Evolutionary conservation across 768 basidiomycete genomes (phyloP).

Genomic region (Rhodotorula paludigena): DNA sequence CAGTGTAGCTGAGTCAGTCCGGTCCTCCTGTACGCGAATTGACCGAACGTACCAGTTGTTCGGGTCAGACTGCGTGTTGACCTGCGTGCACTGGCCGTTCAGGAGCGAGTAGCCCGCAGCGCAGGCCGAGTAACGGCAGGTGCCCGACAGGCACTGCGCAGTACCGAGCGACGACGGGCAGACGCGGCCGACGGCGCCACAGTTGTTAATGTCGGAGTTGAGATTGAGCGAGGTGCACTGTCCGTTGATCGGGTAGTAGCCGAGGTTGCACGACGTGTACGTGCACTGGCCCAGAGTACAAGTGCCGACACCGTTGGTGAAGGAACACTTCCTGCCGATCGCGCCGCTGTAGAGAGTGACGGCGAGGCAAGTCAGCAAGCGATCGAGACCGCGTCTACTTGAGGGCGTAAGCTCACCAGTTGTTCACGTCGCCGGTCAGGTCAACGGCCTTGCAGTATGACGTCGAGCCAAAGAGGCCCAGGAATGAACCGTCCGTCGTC

Average conservation of each 20-base stretch:
- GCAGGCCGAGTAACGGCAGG: conserved; percentile 22
- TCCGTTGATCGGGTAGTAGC: conserved; percentile 33
- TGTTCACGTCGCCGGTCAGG: conserved; percentile 8
- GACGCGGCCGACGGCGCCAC: conserved; percentile 26
- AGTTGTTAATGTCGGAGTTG: conserved; percentile 25
- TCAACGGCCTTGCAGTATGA: conserved; percentile 1
- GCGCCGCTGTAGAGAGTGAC: conserved; percentile 3
- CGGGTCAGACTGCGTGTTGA: conserved; percentile 13
- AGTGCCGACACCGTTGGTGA: conserved; percentile 22
- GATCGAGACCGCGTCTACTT: no score
- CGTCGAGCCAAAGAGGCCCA: conserved; percentile 11
- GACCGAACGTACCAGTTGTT: conserved; percentile 13
- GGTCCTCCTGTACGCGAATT: background rate
- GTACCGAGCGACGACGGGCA: conserved; percentile 22
- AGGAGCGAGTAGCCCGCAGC: conserved; percentile 10
- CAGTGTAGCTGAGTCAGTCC: background rate
- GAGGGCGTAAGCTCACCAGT: conserved; percentile 13
- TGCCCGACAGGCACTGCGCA: conserved; percentile 6
- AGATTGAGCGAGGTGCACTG: conserved; percentile 26
- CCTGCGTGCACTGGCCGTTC: conserved; percentile 1
- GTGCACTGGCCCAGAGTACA: conserved; percentile 23
- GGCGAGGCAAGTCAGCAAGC: background rate
- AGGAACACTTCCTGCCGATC: conserved; percentile 15
- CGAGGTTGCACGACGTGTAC: conserved; percentile 20
- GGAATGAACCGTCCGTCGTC: background rate